A percentile compares a stretch with the other conserved stretches of the same genome.
Evolutionary conservation across 805 yeast genomes (phyloP).

Genomic region (Metschnikowia colocasiae): DNA sequence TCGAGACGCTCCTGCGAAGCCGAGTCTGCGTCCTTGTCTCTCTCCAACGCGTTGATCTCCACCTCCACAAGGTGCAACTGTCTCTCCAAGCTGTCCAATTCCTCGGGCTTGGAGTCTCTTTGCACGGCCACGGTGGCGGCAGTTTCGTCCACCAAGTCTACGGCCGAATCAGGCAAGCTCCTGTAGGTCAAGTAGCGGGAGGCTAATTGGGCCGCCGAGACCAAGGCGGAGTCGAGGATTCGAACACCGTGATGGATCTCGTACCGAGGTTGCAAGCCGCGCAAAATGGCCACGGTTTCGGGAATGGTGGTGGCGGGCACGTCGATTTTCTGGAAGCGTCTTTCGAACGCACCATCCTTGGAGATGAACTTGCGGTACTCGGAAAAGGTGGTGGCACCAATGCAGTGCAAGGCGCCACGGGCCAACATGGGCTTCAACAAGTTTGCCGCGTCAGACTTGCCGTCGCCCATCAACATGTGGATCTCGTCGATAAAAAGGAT

Average conservation of each 20-base stretch:
- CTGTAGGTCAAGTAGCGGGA: conserved; percentile 92
- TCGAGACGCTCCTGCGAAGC: conserved; percentile 83
- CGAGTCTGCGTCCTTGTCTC: conserved; percentile 83
- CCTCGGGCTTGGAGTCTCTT: conserved; percentile 97
- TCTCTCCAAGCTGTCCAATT: conserved; percentile 89
- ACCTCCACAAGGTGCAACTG: conserved; percentile 88
- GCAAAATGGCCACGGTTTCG: conserved; percentile 91
- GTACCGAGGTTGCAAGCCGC: conserved; percentile 93
- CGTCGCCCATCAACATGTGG: conserved; percentile 99
- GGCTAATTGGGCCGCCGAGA: conserved; percentile 91
- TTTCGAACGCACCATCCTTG: conserved; percentile 97
- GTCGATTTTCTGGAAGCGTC: conserved; percentile 96
- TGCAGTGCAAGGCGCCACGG: conserved; percentile 92
- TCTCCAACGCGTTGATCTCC: conserved; percentile 93
- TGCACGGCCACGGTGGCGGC: conserved; percentile 98
- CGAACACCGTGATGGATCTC: conserved; percentile 98
- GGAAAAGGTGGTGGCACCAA: conserved; percentile 95
- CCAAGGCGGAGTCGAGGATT: conserved; percentile 90
- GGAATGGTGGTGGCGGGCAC: conserved; percentile 90
- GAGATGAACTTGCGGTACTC: conserved; percentile 91
- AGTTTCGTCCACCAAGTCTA: conserved; percentile 91
- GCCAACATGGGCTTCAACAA: conserved; percentile 96
- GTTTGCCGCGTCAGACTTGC: conserved; percentile 96
- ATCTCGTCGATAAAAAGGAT: conserved; percentile 94
- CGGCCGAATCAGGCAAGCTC: conserved; percentile 95